Evolutionary conservation across 495 filamentous ascomycete genomes (phyloP), one percentile per base, ranked within the genome.

Genomic region (Neurospora pannonica): DNA sequence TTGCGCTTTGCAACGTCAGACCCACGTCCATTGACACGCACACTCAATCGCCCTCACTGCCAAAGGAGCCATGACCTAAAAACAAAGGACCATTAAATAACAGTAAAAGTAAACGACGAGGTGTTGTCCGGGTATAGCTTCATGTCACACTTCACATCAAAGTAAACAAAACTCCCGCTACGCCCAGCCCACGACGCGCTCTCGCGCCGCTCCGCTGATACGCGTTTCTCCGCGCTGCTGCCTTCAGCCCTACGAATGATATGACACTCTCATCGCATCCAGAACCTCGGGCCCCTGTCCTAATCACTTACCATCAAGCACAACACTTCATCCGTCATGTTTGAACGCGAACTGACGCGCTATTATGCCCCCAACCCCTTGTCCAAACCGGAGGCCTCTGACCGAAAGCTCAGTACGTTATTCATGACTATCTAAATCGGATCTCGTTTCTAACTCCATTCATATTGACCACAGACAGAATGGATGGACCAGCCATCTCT

Each of bases 311-410:
- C 21, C 21, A 60, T 28, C 48, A 6, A 13, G 4, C 21, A 31
- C 11, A 6, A 60, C 48, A 60, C 48, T 6, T 13, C 21, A 15
- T 28, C 48, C 48, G 24, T 60, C 21, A 28, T 31, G 2, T 28
- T 15, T 60, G 21, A 60, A 28, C 24, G 48, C 48, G 11, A 19
- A 43, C 40, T 43, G 43, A 85, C 84, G 8, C 76, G 70, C 15
- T 79, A 80, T 60, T 82, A 84, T 76, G 77, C 82, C 28, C 81
- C 81, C 13, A 82, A 85, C 19, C 76, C 78, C 38, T 71, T 72
- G 8, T 70, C 77, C 31, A 83, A 78, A 71, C 74, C 87, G 13
- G 78, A 42, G 39, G 76, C 77, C n/a, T n/a, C n/a, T n/a, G n/a
- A n/a, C n/a, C n/a, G n/a, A n/a, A n/a, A n/a, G n/a, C n/a, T n/a